These are phyloP conservation scores for Cryphonectria parasitica DNA, from an alignment of 2,329 filamentous ascomycete genomes.

Conservation along the genomic window DNA sequence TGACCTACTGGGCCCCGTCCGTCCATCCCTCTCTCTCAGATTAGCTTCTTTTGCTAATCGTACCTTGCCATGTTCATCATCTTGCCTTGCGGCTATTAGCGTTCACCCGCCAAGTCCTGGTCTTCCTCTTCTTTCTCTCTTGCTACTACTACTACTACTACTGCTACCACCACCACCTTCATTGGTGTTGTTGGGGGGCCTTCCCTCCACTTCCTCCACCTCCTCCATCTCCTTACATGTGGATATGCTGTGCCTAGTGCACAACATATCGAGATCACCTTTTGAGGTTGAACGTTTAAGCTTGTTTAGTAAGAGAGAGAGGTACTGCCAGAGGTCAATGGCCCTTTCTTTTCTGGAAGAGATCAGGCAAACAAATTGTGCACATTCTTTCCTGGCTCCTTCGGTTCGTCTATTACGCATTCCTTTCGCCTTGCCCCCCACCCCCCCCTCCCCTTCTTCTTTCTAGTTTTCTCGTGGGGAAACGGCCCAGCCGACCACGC, in stretches of 20 bases:
- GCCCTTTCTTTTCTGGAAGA: neutral
- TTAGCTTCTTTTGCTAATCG: neutral
- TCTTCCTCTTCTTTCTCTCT: neutral
- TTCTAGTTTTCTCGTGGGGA: neutral
- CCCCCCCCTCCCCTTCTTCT: neutral
- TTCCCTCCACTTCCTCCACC: neutral
- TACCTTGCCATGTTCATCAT: neutral
- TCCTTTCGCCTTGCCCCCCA: neutral
- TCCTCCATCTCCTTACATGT: neutral
- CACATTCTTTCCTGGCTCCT: neutral
- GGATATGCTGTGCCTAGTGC: neutral
- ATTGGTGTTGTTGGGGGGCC: neutral
- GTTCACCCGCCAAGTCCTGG: neutral
- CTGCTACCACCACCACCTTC: neutral
- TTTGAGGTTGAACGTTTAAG: neutral
- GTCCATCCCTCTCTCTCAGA: neutral
- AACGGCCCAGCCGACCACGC: too few species aligned
- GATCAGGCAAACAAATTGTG: neutral
- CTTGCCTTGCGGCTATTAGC: constrained; percentile 1
- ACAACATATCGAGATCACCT: neutral
- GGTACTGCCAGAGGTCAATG: neutral
- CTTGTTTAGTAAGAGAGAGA: neutral
- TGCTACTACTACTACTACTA: neutral
- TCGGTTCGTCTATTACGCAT: neutral
- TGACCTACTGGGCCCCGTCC: neutral